Evolutionary conservation across 2,329 filamentous ascomycete species (phyloP).

Genomic region (Fusarium napiforme): DNA sequence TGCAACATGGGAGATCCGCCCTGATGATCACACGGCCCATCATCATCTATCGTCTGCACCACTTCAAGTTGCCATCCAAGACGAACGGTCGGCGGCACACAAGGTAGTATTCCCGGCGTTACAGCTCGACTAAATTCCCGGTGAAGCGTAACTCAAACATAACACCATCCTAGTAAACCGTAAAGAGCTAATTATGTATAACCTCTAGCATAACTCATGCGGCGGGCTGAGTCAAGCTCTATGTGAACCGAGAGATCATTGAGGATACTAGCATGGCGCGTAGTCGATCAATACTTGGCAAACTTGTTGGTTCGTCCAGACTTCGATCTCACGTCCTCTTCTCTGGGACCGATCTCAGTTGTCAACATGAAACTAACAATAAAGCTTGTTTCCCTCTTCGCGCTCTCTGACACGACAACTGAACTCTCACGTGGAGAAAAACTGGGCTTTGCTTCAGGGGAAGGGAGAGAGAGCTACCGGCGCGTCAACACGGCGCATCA

Average conservation of each 20-base stretch:
- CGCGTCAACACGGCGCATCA: constrained; percentile 7
- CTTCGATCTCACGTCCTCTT: constrained; percentile 3
- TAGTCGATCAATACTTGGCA: neutral
- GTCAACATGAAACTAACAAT: constrained; percentile 21
- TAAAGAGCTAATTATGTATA: neutral
- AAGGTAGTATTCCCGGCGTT: constrained; percentile 21
- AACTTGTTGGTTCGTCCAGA: neutral
- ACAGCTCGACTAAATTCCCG: constrained; percentile 5
- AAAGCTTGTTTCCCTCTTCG: constrained; percentile 10
- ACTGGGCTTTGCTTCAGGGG: neutral
- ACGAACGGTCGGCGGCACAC: neutral
- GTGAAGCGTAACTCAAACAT: constrained; percentile 5
- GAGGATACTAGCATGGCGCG: neutral
- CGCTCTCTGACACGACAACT: neutral
- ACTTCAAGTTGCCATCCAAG: neutral
- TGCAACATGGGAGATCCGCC: constrained; percentile 6
- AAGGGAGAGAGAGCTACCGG: neutral
- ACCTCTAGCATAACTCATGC: neutral
- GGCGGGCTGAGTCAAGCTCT: neutral
- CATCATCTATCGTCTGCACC: constrained; percentile 6
- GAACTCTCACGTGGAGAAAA: neutral
- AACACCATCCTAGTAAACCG: neutral
- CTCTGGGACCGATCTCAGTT: neutral
- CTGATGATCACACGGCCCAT: constrained; percentile 26
- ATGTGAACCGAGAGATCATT: neutral